Base-by-base conservation (phyloP, 78 protist genomes). In the Dictyostelium brefeldianum region DNA sequence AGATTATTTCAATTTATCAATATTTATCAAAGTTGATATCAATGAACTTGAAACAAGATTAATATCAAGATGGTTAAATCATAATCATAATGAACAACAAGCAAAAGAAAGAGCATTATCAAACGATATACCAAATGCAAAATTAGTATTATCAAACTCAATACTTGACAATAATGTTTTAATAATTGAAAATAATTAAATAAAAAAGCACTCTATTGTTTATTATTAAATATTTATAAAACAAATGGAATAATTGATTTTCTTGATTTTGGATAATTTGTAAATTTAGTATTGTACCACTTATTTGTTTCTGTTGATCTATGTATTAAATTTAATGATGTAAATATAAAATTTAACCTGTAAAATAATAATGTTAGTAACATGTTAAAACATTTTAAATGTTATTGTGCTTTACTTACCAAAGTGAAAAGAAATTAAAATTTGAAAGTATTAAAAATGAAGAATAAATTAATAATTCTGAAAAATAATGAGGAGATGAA, bases 101-200 rank as follows among this genome's bases (percentile, higher is more conserved):
- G 92, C 92, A 46, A 59, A 43, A 3, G 62, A 27, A 0, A 22
- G 83, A 50, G 92, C 92, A 47, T 54, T 75, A 47, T 75, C 82
- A n/a, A 85, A 85, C 27, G 92, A 85, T 64, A 85, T 85, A 9
- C 92, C 92, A 54, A 85, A 85, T 85, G 82, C 92, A 29, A 48
- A 41, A 25, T 43, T 56, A 17, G 79, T 75, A 5, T 29, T 64
- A 25, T 4, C 6, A 10, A 54, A 85, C 20, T 85, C 92, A 73
- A 75, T 47, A 36, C 25, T 62, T 22, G 65, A 56, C 4, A 8
- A 51, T 14, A 62, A 62, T 62, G 71, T 62, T 11, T 62, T 62
- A 4, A 14, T 62, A 62, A 62, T 62, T 25, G 71, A 62, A 62
- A 62, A 62, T 62, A 27, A 62, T 62, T 62, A 62, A 27, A 20